These are phyloP conservation scores for Ophiosphaerella narmari DNA, from an alignment of 2,329 filamentous ascomycete genomes.

Conservation along the genomic window DNA sequence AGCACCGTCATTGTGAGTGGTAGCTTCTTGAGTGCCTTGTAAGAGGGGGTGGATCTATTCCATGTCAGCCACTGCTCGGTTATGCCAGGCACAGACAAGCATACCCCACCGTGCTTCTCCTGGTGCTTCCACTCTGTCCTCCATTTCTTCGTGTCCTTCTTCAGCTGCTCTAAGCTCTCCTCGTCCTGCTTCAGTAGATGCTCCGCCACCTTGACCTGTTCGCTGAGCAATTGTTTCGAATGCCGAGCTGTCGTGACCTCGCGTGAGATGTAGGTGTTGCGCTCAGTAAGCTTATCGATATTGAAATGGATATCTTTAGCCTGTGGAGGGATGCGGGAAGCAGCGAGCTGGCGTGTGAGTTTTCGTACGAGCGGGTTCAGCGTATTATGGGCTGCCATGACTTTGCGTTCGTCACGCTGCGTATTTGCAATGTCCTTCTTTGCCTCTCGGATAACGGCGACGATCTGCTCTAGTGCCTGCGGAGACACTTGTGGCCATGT, in stretches of 20 bases:
- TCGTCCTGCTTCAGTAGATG: constrained; percentile 33
- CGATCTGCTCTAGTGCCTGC: constrained; percentile 61
- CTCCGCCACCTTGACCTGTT: constrained; percentile 64
- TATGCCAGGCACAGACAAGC: constrained; percentile 8
- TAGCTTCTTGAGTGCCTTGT: constrained; percentile 16
- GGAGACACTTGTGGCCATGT: constrained; percentile 61
- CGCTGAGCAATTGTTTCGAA: constrained; percentile 63
- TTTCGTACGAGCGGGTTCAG: constrained; percentile 61
- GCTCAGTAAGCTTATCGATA: constrained; percentile 67
- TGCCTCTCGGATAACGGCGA: constrained; percentile 61
- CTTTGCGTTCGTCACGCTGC: constrained; percentile 52
- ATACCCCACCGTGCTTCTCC: constrained; percentile 35
- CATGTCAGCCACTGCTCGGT: constrained; percentile 19
- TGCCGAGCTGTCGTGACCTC: constrained; percentile 65
- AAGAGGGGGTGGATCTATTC: constrained; percentile 43
- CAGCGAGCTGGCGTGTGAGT: constrained; percentile 62
- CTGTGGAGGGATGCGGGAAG: constrained; percentile 69
- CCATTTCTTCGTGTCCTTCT: constrained; percentile 36
- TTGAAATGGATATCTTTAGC: constrained; percentile 60
- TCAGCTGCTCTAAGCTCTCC: constrained; percentile 32
- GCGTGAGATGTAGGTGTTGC: constrained; percentile 54
- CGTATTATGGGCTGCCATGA: constrained; percentile 60
- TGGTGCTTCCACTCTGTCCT: constrained; percentile 37
- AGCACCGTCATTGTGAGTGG: constrained; percentile 29
- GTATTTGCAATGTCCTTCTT: constrained; percentile 66